Evolutionary conservation across 192 early-diverging fungal genomes (phyloP).

Genomic region (Backusella circina): DNA sequence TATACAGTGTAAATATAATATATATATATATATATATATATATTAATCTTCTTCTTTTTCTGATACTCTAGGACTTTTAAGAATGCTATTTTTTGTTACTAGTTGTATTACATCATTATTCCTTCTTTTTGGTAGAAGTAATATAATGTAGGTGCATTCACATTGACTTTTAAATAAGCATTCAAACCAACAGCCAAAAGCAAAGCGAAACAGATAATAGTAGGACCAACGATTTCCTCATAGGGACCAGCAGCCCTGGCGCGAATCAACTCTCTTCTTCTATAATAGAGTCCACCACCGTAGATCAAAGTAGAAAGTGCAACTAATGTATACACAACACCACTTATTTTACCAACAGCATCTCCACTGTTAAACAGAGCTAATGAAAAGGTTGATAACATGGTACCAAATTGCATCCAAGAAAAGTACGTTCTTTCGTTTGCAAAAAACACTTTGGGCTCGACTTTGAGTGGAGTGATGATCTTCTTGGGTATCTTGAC

Average conservation of each 20-base stretch:
- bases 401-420: conserved; percentile 74
- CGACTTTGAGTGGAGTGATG: conserved; percentile 57
- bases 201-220: conserved; percentile 59
- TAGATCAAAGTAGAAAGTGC: conserved; percentile 68
- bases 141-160: conserved; percentile 1
- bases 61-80: too few relatives aligned
- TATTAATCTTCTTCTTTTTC: neutral
- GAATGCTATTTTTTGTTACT: neutral
- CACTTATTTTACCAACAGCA: conserved; percentile 56
- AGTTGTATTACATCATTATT: neutral
- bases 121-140: conserved; percentile 10
- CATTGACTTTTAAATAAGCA: conserved; percentile 44
- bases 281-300: conserved; percentile 62
- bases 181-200: conserved; percentile 54
- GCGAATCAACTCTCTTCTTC: conserved; percentile 62
- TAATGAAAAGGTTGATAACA: conserved; percentile 63
- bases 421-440: conserved; percentile 83
- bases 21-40: too few relatives aligned
- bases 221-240: conserved; percentile 70
- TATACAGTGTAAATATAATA: neutral
- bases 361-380: conserved; percentile 75
- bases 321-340: conserved; percentile 67
- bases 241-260: conserved; percentile 50
- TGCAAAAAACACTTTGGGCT: conserved; percentile 84
- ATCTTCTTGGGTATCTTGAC: conserved; percentile 39